Percentiles rank a stretch among this genome's conserved stretches.
phyloP scores from a whole-genome alignment of 108 stramenopile species.

The Schizochytrium sp. region DNA sequence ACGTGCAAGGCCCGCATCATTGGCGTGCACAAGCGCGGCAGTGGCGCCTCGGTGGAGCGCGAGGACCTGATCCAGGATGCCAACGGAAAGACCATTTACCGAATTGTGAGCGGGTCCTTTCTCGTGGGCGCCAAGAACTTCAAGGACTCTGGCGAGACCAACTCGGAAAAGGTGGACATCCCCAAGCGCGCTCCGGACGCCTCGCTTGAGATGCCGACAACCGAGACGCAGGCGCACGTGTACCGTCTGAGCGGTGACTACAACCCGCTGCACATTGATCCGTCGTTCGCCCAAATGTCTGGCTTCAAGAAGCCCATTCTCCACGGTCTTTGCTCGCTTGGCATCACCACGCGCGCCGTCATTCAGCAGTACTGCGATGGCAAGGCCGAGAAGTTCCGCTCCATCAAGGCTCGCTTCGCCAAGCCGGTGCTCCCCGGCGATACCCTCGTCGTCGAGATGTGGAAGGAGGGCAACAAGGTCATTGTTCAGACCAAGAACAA shows the following conservation, averaged over 20 bases:
- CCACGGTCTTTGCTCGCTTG: constrained; percentile 75
- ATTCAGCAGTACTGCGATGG: constrained; percentile 22
- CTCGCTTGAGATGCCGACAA: constrained; percentile 27
- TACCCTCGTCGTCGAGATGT: constrained; percentile 17
- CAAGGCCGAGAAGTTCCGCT: background rate
- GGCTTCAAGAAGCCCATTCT: constrained; percentile 58
- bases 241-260: constrained; percentile 81
- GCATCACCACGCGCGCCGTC: constrained; percentile 57
- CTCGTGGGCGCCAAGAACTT: constrained; percentile 19
- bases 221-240: constrained; percentile 59
- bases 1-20: background rate
- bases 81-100: background rate
- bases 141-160: constrained; percentile 16
- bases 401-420: constrained; percentile 26
- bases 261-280: constrained; percentile 75
- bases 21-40: constrained; percentile 16
- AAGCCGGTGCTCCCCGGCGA: constrained; percentile 27
- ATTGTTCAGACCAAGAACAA: constrained; percentile 17
- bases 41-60: background rate
- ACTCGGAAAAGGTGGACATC: background rate
- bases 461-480: constrained; percentile 24
- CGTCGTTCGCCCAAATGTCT: constrained; percentile 22
- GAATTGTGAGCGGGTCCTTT: background rate
- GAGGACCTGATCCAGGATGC: background rate
- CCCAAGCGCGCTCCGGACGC: constrained; percentile 20